phyloP scores from a whole-genome alignment of 352 stramenopile species.

The Aphanomyces euteiches region DNA sequence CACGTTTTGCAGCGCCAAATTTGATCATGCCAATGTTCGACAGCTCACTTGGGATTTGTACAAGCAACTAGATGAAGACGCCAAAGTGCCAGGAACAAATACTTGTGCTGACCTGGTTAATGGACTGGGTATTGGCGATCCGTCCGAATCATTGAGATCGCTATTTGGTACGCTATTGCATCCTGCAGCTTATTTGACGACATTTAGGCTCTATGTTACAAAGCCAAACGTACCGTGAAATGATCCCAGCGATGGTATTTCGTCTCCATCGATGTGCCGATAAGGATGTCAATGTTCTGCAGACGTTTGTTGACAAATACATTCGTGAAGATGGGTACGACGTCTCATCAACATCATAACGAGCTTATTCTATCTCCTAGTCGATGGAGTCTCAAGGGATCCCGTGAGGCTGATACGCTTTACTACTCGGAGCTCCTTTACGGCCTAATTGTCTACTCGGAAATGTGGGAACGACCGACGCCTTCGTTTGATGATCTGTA shows the following conservation, averaged over 20 bases:
- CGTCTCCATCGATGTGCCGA: slow-evolving; percentile 51
- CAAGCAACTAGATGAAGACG: slow-evolving; percentile 30
- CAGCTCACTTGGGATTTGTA: slow-evolving; percentile 28
- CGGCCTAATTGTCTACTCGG: slow-evolving; percentile 64
- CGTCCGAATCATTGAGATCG: slow-evolving; percentile 46
- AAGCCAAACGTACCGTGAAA: slow-evolving; percentile 42
- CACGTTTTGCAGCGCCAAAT: slow-evolving; percentile 37
- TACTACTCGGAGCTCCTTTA: slow-evolving; percentile 46
- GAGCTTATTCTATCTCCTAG: not conserved
- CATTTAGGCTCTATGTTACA: slow-evolving; percentile 42
- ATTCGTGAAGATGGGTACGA: slow-evolving; percentile 23
- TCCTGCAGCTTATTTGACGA: not conserved
- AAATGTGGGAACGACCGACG: slow-evolving; percentile 64
- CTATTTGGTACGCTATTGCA: slow-evolving; percentile 37
- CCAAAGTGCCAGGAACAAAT: slow-evolving; percentile 32
- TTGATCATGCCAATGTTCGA: slow-evolving; percentile 20
- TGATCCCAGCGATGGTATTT: slow-evolving; percentile 61
- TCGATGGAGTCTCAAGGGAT: slow-evolving; percentile 6
- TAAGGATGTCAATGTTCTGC: slow-evolving; percentile 47
- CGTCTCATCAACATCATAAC: not conserved
- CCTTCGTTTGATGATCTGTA: slow-evolving; percentile 45
- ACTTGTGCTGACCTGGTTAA: slow-evolving; percentile 42
- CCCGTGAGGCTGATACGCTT: not conserved
- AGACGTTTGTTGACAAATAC: slow-evolving; percentile 36
- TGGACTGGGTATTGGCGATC: slow-evolving; percentile 36